A percentile compares a stretch with the other conserved stretches of the same genome.
Conservation (phyloP, 1,139 yeast genomes). For the Yamadazyma sp. region DNA sequence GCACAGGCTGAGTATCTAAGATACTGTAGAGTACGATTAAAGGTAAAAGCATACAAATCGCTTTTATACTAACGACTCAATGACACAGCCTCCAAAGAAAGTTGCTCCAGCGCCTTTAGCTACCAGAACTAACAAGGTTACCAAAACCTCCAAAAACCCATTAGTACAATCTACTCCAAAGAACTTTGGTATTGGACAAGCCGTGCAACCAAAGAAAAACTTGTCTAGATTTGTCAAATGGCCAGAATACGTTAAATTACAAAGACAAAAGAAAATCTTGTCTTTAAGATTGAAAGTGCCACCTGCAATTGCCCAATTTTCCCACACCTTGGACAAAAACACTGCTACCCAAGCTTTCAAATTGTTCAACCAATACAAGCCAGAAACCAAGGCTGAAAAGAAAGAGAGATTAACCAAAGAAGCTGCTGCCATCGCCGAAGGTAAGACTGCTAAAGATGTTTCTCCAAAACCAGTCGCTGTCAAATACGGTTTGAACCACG, state of each 20-base stretch:
- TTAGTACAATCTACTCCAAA: constrained; percentile 76
- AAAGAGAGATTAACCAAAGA: constrained; percentile 98
- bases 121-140: constrained; percentile 30
- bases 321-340: constrained; percentile 94
- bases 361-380: constrained; percentile 97
- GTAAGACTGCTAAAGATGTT: constrained; percentile 93
- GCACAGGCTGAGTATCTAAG: constrained; percentile 22
- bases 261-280: constrained; percentile 94
- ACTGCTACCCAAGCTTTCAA: constrained; percentile 96
- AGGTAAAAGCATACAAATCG: constrained; percentile 10
- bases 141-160: constrained; percentile 34
- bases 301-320: constrained; percentile 96
- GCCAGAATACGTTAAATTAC: constrained; percentile 91
- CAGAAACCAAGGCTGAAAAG: constrained; percentile 96
- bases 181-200: constrained; percentile 96
- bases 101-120: constrained; percentile 75
- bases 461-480: constrained; percentile 95
- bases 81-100: constrained; percentile 74
- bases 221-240: constrained; percentile 94
- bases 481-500: constrained; percentile 98
- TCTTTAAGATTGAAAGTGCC: constrained; percentile 97
- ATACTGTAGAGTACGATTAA: constrained; percentile 19
- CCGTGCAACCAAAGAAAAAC: constrained; percentile 93
- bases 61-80: constrained; percentile 46
- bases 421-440: constrained; percentile 98